Base-by-base conservation (phyloP, 148 eudicot genomes). In the Dianthus caryophyllus region DNA sequence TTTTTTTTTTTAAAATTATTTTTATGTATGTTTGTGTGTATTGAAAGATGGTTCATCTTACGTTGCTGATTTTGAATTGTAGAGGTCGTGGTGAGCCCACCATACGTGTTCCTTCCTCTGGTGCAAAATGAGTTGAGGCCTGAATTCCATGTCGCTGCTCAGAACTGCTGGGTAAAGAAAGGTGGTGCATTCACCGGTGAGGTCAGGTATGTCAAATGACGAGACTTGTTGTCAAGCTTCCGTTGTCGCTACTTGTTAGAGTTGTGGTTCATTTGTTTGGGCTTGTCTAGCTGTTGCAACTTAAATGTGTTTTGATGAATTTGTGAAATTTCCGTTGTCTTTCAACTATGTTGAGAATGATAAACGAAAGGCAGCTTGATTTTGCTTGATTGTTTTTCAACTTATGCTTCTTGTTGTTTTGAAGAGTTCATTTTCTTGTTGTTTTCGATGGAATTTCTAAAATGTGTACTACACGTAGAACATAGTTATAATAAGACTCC, bases 161-260 rank as follows among this genome's bases (percentile, higher is more conserved):
- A 88, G 68, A 88, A 88, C 64, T 88, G 90, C 52, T 88, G 95
- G 95, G 90, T 88, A 39, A 84, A 77, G 78, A 88, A 88, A 65
- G 95, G 95, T 11, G 95, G 95, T 69, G 95, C 95, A 6, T 88
- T 41, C 77, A 88, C 95, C 24, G 95, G 95, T 69, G 90, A 88
- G 36, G 81, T 88, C 65, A 85, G 95, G 95, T 88, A 84, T 60
- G 81, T 53, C 20, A 11, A 22, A 49, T 60, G 81, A 47, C 26
- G 15, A 22, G 56, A 22, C 10, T 48, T 53, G 9, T 20, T 44
- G 26, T 14, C 6, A 5, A 8, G 31, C 2, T 60, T 47, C 22
- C 25, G 48, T 24, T 50, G 49, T 9, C 20, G 33, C 46, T 69
- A 15, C 54, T 46, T 58, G 56, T 39, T 31, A 27, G 24, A 9